Evolutionary conservation across 2,329 filamentous ascomycete species (phyloP), one percentile per base, ranked within the genome.

Genomic region (Aspergillus japonicus): DNA sequence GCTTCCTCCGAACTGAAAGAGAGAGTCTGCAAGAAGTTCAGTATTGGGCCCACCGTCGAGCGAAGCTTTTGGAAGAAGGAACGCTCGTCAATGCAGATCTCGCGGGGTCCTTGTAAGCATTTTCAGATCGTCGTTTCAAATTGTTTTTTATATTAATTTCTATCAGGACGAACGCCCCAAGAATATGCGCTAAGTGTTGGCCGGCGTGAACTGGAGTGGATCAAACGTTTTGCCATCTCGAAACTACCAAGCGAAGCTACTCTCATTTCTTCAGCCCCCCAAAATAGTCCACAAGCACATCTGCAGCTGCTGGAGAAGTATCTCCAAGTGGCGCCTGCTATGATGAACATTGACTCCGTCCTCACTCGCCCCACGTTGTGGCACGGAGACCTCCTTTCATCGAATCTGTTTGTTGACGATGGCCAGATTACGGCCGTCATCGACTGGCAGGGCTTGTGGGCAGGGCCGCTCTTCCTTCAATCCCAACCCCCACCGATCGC

Each of bases 371-470:
- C n/a, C 69, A 68, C 6, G n/a, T 59, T 80, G 42, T 78, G 71
- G 73, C 75, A 80, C 65, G 65, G 63, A 47, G 75, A 79, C 64
- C 63, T 79, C 29, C 72, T 74, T 62, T 61, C 71, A n/a, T 63
- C 66, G 3, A 80, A 78, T 60, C 63, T 79, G n/a, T 79, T 78
- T 60, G 69, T 78, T 12, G 47, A 68, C 39, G 47, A 74, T 21
- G 62, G 68, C 44, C 64, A 61, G 51, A 72, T 80, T 35, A 73
- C 74, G 12, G 67, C 71, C 51, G 56, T 80, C 12, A 78, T 81
- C 49, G 76, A 80, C 62, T 80, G 77, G 75, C 73, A 79, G 62
- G 68, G 71, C 39, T 64, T 56, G n/a, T 77, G 70, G 63, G 65
- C 67, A 10, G 67, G 55, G 1, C 70, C 65, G 39, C 59, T 70